Evolutionary conservation across 495 filamentous ascomycete species (phyloP).

Genomic region (Aspergillus incahuasiensis): DNA sequence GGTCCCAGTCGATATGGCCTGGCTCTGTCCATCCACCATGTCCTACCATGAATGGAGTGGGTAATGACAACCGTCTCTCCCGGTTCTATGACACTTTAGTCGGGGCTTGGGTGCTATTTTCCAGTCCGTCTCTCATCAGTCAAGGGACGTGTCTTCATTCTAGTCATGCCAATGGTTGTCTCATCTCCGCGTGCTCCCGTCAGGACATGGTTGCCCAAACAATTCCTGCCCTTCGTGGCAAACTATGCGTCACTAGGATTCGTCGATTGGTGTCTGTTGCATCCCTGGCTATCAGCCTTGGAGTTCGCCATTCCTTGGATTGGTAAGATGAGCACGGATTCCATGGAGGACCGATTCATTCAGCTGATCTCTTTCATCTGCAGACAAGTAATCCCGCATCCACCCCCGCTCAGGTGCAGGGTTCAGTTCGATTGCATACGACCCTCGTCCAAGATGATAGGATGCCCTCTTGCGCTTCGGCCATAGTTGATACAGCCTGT

Average conservation of each 20-base stretch:
- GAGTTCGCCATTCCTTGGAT: slow-evolving; percentile 16
- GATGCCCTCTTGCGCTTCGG: slow-evolving; percentile 30
- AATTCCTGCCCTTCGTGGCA: slow-evolving; percentile 22
- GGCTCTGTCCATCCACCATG: slow-evolving; percentile 9
- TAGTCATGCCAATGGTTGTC: slow-evolving; percentile 20
- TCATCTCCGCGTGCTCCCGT: slow-evolving; percentile 24
- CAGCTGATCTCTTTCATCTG: slow-evolving; percentile 48
- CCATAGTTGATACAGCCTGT: slow-evolving; percentile 39
- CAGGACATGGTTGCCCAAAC: slow-evolving; percentile 16
- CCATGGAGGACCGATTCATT: slow-evolving; percentile 29
- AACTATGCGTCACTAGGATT: slow-evolving; percentile 28
- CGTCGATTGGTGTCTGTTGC: slow-evolving; percentile 34
- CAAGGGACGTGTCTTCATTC: slow-evolving; percentile 14
- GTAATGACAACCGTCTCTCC: slow-evolving; percentile 24
- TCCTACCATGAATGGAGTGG: slow-evolving; percentile 16
- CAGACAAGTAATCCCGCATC: slow-evolving; percentile 44
- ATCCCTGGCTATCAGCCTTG: slow-evolving; percentile 15
- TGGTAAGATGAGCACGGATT: slow-evolving; percentile 23
- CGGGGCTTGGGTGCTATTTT: neutral
- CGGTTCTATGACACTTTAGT: slow-evolving; percentile 9
- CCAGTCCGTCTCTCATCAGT: slow-evolving; percentile 11
- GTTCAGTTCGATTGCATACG: slow-evolving; percentile 30
- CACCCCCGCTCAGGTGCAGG: slow-evolving; percentile 42
- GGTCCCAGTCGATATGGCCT: slow-evolving; percentile 6
- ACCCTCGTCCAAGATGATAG: slow-evolving; percentile 35